phyloP scores from a whole-genome alignment of 1,284 basidiomycete genomes.

The Microbotryomycetes sp. region DNA sequence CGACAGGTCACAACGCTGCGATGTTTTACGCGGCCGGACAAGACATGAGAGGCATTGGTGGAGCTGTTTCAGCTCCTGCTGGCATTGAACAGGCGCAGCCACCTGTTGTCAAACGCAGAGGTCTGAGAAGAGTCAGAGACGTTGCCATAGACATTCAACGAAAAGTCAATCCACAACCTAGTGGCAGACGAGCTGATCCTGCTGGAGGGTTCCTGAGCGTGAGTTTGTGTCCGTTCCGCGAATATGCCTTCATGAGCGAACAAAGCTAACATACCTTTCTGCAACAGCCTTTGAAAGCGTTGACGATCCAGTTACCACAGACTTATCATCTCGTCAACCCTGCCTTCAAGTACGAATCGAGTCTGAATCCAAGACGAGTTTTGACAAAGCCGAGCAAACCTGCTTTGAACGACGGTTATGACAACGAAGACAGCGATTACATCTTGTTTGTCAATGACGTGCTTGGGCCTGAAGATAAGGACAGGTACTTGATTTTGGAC shows the following conservation, averaged over 20 bases:
- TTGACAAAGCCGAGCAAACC: conserved; percentile 94
- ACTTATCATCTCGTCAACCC: conserved; percentile 91
- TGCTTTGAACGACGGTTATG: conserved; percentile 84
- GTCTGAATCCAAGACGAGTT: conserved; percentile 85
- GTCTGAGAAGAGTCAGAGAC: conserved; percentile 63
- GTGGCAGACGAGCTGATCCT: conserved; percentile 59
- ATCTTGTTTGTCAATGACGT: conserved; percentile 96
- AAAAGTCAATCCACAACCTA: conserved; percentile 54
- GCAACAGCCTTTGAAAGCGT: conserved; percentile 69
- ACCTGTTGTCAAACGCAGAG: conserved; percentile 39
- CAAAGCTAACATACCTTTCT: conserved; percentile 7
- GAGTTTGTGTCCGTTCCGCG: conserved; percentile 17
- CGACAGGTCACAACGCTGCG: neutral
- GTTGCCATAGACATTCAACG: conserved; percentile 64
- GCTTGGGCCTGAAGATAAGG: conserved; percentile 70
- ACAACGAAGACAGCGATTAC: conserved; percentile 96
- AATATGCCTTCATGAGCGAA: too few species aligned
- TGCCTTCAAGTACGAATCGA: conserved; percentile 81
- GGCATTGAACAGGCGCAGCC: neutral
- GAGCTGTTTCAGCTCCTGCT: neutral
- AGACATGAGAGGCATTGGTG: neutral
- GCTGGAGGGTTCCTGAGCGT: conserved; percentile 48
- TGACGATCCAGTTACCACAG: conserved; percentile 77
- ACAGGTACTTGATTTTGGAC: conserved; percentile 97
- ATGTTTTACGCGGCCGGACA: neutral